Evolutionary conservation across 208 protist species (phyloP), one percentile per base, ranked within the genome.

Genomic region (Wallacemonas sp.): DNA sequence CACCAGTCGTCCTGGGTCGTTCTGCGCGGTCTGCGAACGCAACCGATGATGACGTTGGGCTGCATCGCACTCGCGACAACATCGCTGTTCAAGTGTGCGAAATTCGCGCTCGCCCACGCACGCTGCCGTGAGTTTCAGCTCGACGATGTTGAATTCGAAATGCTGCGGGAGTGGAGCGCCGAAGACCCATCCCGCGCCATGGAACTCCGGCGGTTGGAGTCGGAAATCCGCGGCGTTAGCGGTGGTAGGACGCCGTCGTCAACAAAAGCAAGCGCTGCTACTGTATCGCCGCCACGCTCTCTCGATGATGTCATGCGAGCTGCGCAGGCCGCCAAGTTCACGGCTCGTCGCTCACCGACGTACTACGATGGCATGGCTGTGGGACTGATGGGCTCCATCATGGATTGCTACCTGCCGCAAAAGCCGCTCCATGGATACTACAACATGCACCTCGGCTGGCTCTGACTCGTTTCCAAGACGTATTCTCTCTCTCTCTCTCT

Each of bases 351-450:
- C 4, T 43, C 62, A 12, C 89, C 89, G 17, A 87, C 76, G 12
- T 95, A 84, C 60, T 76, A 57, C 65, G 90, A 95, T 71, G 90
- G 90, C 21, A 78, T 93, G 14, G 90, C 90, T 5, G 87, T 93
- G 12, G 90, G 86, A 0, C 71, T 93, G 24, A 39, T 92, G 19
- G 90, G 90, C 19, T 90, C 90, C 16, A 67, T 95, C 39, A 78
- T 95, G 74, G 90, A 95, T 61, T 93, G 90, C 66, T 92, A 90
- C 58, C 46, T 93, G 0, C 90, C 90, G 0, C 76, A 80, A 52
- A 91, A 89, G 47, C 74, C 90, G 1, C 49, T 89, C n/a, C 64
- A 78, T 12, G 46, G 36, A 23, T 95, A 95, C 67, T 86, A 90
- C 48, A 63, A 79, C 64, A 92, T 92, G 90, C 80, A 72, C 41